Base-by-base conservation (phyloP, 2,329 filamentous ascomycete species). In the Colletotrichum ledebouriae region DNA sequence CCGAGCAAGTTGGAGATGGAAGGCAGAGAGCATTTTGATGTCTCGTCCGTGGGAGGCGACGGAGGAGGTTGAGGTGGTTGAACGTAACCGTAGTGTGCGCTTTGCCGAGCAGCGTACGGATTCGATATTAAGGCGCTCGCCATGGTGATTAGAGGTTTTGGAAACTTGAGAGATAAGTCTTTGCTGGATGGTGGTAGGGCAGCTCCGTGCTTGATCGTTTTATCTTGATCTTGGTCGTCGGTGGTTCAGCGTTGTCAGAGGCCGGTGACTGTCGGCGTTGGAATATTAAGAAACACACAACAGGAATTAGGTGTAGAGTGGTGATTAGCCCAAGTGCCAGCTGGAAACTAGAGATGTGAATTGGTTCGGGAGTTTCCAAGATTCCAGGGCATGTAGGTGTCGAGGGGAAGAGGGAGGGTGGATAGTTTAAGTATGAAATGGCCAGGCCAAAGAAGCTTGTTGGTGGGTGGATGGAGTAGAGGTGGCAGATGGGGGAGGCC, bases 1-100 rank as follows among this genome's bases (percentile, higher is more conserved):
- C 92, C 92, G 59, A 98, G 85, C 65, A 98, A 86, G 78, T 94
- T 95, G 42, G 94, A 97, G 78, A 98, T 98, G 44, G 95, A 97
- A 20, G 95, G 95, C 66, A 98, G 84, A 58, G 94, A 97, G 76
- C 92, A 96, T 81, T 91, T 94, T 73, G 89, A 83, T 52, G 81
- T 81, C 75, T 94, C 91, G 74, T 94, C 92, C 77, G 92, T 89
- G 49, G 91, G 91, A 70, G 91, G 91, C 73, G 91, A 94, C 37
- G 91, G 91, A 62, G 91, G 91, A 59, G 89, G 87, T 75, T 89
- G 87, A 56, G 88, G 87, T 61, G 80, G 78, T 41, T 77, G 78
- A 39, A 80, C 75, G 75, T 86, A 86, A 74, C 80, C 80, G 76
- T 86, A 86, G 67, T 85, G 83, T 72, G 81, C 74, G 75, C 80